These are phyloP conservation scores for Protomyces inouyei DNA, from an alignment of 1,139 yeast genomes.

Conservation along the genomic window DNA sequence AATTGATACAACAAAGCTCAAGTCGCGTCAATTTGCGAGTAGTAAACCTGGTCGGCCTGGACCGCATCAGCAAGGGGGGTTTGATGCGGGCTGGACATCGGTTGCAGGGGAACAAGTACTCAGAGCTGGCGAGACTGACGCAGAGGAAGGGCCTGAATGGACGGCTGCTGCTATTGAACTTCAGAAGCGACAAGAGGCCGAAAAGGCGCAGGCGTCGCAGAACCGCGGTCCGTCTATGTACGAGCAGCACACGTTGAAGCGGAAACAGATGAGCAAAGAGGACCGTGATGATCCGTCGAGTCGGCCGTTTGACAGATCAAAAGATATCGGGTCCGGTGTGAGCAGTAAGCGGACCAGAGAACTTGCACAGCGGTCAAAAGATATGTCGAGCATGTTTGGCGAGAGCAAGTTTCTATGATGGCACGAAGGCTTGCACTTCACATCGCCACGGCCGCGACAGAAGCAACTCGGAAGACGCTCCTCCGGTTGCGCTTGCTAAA, in stretches of 20 bases:
- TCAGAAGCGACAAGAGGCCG: background rate
- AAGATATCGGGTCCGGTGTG: slow-evolving; percentile 31
- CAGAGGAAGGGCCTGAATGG: too few relatives aligned
- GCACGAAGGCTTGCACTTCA: background rate
- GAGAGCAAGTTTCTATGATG: slow-evolving; percentile 31
- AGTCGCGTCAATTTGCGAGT: slow-evolving; percentile 29
- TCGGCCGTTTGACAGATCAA: slow-evolving; percentile 33
- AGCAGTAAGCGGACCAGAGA: slow-evolving; percentile 23
- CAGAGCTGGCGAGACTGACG: too few relatives aligned
- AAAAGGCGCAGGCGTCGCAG: background rate
- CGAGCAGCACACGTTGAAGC: slow-evolving; percentile 28
- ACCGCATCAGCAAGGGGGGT: slow-evolving; percentile 19
- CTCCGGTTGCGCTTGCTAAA: too few relatives aligned
- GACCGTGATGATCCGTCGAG: slow-evolving; percentile 30
- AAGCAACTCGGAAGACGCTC: too few relatives aligned
- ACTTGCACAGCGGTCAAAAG: slow-evolving; percentile 28
- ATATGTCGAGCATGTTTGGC: slow-evolving; percentile 31
- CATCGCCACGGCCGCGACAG: too few relatives aligned
- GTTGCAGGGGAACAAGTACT: background rate
- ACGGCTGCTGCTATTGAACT: slow-evolving; percentile 5
- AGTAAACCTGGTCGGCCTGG: slow-evolving; percentile 4
- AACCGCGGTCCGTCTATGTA: slow-evolving; percentile 5
- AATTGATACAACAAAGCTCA: slow-evolving; percentile 26
- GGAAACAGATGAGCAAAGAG: slow-evolving; percentile 18
- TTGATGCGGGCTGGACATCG: slow-evolving; percentile 25